phyloP scores from a whole-genome alignment of 768 basidiomycete species.

The Boletus speciosus region DNA sequence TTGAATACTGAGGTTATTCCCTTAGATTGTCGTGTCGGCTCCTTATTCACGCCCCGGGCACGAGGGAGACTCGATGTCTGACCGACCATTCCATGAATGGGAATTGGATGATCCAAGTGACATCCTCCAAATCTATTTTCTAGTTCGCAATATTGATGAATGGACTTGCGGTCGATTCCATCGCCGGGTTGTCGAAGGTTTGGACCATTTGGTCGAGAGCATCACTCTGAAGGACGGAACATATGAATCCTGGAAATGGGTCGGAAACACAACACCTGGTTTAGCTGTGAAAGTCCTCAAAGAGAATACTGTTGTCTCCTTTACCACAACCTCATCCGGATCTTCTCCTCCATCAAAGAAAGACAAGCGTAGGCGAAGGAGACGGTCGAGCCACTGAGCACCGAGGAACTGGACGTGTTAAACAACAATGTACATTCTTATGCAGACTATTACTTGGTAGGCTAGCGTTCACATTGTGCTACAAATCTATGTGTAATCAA shows the following conservation, averaged over 20 bases:
- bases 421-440: not conserved
- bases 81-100: slow-evolving; percentile 47
- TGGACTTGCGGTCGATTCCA: slow-evolving; percentile 49
- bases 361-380: slow-evolving; percentile 26
- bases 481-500: slow-evolving; percentile 10
- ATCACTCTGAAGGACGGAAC: slow-evolving; percentile 31
- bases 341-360: slow-evolving; percentile 29
- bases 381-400: slow-evolving; percentile 27
- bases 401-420: not conserved
- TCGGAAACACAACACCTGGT: slow-evolving; percentile 30
- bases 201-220: slow-evolving; percentile 35
- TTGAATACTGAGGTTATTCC: not conserved
- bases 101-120: slow-evolving; percentile 41
- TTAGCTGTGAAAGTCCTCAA: slow-evolving; percentile 26
- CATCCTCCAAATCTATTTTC: slow-evolving; percentile 47
- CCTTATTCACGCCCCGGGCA: slow-evolving; percentile 35
- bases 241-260: slow-evolving; percentile 50
- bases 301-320: slow-evolving; percentile 35
- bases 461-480: slow-evolving; percentile 2
- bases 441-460: not conserved
- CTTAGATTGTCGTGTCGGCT: slow-evolving; percentile 48
- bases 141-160: slow-evolving; percentile 50
- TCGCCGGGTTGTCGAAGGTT: slow-evolving; percentile 37
- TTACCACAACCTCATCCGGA: slow-evolving; percentile 26
- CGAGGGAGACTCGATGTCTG: slow-evolving; percentile 10